These are phyloP conservation scores for Maudiozyma pseudohumilis DNA, from an alignment of 805 yeast genomes.

Conservation along the genomic window DNA sequence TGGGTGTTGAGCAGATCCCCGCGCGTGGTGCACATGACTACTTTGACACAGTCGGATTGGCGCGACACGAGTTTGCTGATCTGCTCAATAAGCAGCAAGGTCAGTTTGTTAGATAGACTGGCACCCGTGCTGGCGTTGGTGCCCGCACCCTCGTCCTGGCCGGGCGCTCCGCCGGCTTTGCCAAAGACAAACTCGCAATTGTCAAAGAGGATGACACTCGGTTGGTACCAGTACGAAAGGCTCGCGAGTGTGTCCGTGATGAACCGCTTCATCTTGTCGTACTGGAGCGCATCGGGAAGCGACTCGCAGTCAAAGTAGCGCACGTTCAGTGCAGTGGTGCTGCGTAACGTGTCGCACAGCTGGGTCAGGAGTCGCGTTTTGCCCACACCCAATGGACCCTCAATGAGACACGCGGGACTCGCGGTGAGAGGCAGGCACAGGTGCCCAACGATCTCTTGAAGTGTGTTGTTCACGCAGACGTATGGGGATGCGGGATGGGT, in stretches of 20 bases:
- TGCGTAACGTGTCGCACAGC: slow-evolving; percentile 24
- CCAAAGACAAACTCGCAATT: slow-evolving; percentile 59
- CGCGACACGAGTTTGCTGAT: slow-evolving; percentile 31
- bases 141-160: slow-evolving; percentile 29
- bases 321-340: slow-evolving; percentile 30
- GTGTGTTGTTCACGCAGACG: slow-evolving; percentile 1
- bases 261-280: slow-evolving; percentile 33
- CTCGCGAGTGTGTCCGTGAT: slow-evolving; percentile 32
- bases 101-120: slow-evolving; percentile 46
- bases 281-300: slow-evolving; percentile 18
- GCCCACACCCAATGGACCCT: slow-evolving; percentile 78
- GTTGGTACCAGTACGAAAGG: slow-evolving; percentile 64
- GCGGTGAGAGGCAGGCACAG: slow-evolving; percentile 15
- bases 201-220: slow-evolving; percentile 66
- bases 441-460: slow-evolving; percentile 7
- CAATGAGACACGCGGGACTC: slow-evolving; percentile 44
- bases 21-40: slow-evolving; percentile 54
- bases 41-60: slow-evolving; percentile 36
- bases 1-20: slow-evolving; percentile 54
- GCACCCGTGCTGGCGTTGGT: slow-evolving; percentile 37
- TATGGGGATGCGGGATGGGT: background rate
- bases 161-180: slow-evolving; percentile 36
- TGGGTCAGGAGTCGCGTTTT: slow-evolving; percentile 49
- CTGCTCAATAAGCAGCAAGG: slow-evolving; percentile 47
- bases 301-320: slow-evolving; percentile 46